Evolutionary conservation across 2,329 filamentous ascomycete species (phyloP).

Genomic region (Pseudohalonectria lignicola): DNA sequence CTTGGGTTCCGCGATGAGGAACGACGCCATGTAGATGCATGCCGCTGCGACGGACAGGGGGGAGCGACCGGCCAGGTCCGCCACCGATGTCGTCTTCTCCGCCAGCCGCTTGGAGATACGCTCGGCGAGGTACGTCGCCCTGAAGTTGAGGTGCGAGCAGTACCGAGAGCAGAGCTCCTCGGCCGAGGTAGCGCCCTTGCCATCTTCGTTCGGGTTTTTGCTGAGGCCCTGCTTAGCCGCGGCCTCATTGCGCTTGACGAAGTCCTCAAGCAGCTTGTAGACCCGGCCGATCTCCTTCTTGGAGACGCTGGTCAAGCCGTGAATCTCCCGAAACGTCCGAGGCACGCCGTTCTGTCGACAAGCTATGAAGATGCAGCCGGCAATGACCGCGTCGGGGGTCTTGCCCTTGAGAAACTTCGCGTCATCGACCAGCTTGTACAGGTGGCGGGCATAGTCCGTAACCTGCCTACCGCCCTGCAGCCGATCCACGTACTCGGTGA

Average conservation of each 20-base stretch:
- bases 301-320: constrained; percentile 80
- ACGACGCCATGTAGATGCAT: constrained; percentile 92
- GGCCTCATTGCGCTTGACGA: constrained; percentile 50
- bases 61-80: constrained; percentile 81
- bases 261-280: constrained; percentile 87
- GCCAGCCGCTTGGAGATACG: constrained; percentile 74
- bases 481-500: constrained; percentile 75
- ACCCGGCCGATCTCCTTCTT: constrained; percentile 97
- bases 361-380: constrained; percentile 94
- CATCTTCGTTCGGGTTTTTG: constrained; percentile 35
- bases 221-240: constrained; percentile 21
- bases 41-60: constrained; percentile 89
- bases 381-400: constrained; percentile 84
- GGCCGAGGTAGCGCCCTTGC: constrained; percentile 68
- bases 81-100: constrained; percentile 63
- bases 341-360: constrained; percentile 82
- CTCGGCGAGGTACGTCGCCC: constrained; percentile 61
- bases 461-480: constrained; percentile 73
- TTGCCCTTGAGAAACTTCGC: constrained; percentile 93
- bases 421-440: constrained; percentile 92
- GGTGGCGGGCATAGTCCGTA: constrained; percentile 82
- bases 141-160: constrained; percentile 69
- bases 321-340: constrained; percentile 90
- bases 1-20: constrained; percentile 70
- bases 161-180: constrained; percentile 81